A percentile compares a stretch with the other conserved stretches of the same genome.
phyloP scores from a whole-genome alignment of 2,329 filamentous ascomycete genomes.

The Hymenoscyphus fructigenus region DNA sequence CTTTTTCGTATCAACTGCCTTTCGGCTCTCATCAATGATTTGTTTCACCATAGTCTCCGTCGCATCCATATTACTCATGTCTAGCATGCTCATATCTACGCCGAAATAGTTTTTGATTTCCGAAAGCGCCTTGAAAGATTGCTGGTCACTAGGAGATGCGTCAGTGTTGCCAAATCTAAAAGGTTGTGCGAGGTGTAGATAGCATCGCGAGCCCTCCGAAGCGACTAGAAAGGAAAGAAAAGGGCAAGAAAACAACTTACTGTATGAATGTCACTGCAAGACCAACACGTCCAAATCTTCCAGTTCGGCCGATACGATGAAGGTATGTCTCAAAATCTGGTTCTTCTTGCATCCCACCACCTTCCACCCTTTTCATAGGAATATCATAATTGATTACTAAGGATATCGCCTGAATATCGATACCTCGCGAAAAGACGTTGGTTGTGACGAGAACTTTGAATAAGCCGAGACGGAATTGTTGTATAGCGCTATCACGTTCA shows the following conservation, averaged over 20 bases:
- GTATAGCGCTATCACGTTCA: constrained; percentile 80
- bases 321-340: constrained; percentile 95
- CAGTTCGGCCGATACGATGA: constrained; percentile 95
- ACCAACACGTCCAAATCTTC: constrained; percentile 92
- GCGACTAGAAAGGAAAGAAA: too few relatives aligned
- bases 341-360: constrained; percentile 70
- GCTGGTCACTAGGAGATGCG: too few relatives aligned
- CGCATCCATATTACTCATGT: not conserved
- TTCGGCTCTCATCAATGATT: not conserved
- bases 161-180: too few relatives aligned
- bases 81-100: not conserved
- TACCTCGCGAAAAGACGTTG: constrained; percentile 93
- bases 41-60: not conserved
- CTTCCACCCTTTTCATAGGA: constrained; percentile 55
- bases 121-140: not conserved
- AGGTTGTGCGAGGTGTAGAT: too few relatives aligned
- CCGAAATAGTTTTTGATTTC: not conserved
- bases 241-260: too few relatives aligned
- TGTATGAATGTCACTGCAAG: not conserved
- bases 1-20: not conserved
- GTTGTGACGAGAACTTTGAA: constrained; percentile 98
- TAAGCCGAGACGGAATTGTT: constrained; percentile 79
- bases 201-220: too few relatives aligned
- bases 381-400: constrained; percentile 99
- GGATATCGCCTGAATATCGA: constrained; percentile 89